Percentiles rank a stretch among this genome's conserved stretches.
Conservation (phyloP, 2,329 filamentous ascomycete genomes). For the Pyricularia sp. region DNA sequence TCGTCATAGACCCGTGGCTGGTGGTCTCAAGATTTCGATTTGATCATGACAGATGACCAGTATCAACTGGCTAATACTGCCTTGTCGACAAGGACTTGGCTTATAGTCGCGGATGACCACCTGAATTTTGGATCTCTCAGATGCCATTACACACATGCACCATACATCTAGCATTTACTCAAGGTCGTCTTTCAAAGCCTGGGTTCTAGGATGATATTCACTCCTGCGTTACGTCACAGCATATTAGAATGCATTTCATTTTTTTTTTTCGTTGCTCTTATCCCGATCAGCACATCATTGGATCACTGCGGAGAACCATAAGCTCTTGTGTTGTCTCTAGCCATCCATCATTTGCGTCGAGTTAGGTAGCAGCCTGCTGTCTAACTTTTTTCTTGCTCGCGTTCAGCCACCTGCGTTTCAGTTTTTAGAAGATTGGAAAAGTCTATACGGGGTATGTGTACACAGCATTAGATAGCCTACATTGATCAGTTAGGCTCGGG, state of each 20-base stretch:
- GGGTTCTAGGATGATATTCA: neutral
- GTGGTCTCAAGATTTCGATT: slow-evolving; percentile 34
- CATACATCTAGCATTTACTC: neutral
- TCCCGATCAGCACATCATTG: neutral
- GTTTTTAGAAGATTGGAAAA: neutral
- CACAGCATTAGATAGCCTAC: neutral
- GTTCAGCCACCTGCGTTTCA: neutral
- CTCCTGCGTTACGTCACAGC: neutral
- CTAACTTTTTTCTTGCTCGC: neutral
- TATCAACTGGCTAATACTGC: neutral
- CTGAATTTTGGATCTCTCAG: neutral
- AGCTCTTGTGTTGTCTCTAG: neutral
- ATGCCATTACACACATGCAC: neutral
- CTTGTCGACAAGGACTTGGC: neutral
- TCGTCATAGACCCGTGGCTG: slow-evolving; percentile 28
- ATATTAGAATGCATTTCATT: neutral
- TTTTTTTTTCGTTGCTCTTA: neutral
- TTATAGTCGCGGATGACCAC: neutral
- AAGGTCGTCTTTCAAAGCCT: neutral
- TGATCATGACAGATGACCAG: neutral
- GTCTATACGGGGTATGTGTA: neutral
- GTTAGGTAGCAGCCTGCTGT: neutral
- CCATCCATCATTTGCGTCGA: neutral
- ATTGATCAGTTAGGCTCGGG: neutral
- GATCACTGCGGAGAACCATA: neutral